These are phyloP conservation scores for Hagleromyces aurorensis DNA, from an alignment of 805 yeast genomes.

Conservation along the genomic window DNA sequence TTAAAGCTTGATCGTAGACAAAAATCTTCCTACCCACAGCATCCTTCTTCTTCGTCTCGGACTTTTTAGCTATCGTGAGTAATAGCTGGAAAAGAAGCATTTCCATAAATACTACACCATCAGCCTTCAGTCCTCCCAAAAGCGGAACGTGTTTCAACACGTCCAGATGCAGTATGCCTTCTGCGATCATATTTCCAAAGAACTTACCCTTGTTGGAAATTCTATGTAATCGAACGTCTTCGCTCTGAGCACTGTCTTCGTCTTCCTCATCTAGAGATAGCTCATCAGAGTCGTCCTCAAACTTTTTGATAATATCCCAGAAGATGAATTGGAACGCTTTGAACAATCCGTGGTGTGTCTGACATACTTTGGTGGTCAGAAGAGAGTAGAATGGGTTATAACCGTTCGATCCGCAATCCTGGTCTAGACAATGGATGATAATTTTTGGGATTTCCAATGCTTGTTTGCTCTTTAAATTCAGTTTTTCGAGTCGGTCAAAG, in stretches of 20 bases:
- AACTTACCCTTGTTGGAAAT: constrained; percentile 71
- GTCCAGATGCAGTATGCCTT: constrained; percentile 66
- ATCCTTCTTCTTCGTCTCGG: constrained; percentile 38
- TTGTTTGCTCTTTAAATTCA: constrained; percentile 70
- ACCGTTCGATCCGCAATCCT: constrained; percentile 47
- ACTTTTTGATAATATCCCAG: constrained; percentile 76
- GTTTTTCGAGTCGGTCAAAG: constrained; percentile 68
- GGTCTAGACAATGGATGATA: constrained; percentile 73
- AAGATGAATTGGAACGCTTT: constrained; percentile 82
- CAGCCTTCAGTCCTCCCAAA: constrained; percentile 52
- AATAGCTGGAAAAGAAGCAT: constrained; percentile 61
- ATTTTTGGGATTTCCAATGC: constrained; percentile 83
- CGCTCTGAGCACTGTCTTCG: constrained; percentile 37
- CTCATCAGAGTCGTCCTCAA: constrained; percentile 47
- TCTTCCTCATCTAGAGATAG: constrained; percentile 28
- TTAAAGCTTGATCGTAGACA: constrained; percentile 25
- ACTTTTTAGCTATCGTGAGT: constrained; percentile 54
- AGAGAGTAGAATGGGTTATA: constrained; percentile 88
- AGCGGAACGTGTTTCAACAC: constrained; percentile 67
- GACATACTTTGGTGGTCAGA: constrained; percentile 69
- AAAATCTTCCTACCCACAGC: constrained; percentile 22
- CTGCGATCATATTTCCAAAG: constrained; percentile 68
- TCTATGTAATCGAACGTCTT: constrained; percentile 48
- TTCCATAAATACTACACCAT: constrained; percentile 64
- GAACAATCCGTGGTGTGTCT: constrained; percentile 54